phyloP scores from a whole-genome alignment of 352 stramenopile genomes.

The Phytopythium oedochilum region DNA sequence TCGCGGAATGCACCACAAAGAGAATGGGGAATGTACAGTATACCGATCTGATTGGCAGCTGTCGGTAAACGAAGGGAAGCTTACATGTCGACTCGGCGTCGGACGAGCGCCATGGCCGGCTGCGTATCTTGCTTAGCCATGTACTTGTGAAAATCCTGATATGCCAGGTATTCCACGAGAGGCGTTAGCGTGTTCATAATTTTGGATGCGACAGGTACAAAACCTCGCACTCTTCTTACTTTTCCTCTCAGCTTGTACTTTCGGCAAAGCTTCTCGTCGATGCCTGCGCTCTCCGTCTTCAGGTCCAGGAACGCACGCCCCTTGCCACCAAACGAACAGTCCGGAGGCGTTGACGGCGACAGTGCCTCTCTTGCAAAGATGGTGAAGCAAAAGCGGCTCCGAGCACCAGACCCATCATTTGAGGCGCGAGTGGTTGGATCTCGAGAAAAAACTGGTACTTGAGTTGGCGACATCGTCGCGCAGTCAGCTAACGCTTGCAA shows the following conservation, averaged over 20 bases:
- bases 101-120: constrained; percentile 22
- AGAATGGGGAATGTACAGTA: not conserved
- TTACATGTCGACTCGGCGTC: constrained; percentile 34
- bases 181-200: not conserved
- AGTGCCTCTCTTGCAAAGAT: constrained; percentile 21
- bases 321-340: constrained; percentile 4
- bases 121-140: constrained; percentile 25
- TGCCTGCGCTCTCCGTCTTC: constrained; percentile 20
- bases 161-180: not conserved
- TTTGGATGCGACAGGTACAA: too few relatives aligned
- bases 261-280: constrained; percentile 19
- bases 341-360: not conserved
- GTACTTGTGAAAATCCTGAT: constrained; percentile 43
- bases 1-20: not conserved
- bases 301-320: constrained; percentile 24
- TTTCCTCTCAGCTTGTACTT: constrained; percentile 53
- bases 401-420: not conserved
- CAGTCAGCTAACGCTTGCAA: constrained; percentile 36
- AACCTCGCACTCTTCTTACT: too few relatives aligned
- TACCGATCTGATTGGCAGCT: not conserved
- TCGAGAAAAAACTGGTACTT: not conserved
- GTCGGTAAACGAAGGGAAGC: not conserved
- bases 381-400: constrained; percentile 36
- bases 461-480: not conserved
- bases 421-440: not conserved